Base-by-base conservation (phyloP, 441 rosid species). In the Melastoma candidum region DNA sequence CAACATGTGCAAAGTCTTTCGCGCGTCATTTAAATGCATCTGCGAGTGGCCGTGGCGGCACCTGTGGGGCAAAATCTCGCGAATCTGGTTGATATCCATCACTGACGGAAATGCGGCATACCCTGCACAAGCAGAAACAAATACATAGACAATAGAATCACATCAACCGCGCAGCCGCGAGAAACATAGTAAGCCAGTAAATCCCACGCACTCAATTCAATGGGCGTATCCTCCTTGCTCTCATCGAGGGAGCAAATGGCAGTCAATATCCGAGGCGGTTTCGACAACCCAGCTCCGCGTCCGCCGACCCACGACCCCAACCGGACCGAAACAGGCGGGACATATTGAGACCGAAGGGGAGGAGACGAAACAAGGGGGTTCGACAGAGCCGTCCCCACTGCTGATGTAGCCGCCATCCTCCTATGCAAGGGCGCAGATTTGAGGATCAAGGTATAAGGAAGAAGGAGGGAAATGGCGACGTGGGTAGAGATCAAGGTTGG, bases 41-140 rank as follows among this genome's bases (percentile, higher is more conserved):
- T 17, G 22, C 22, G 22, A 17, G 22, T 17, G 36, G 1, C 3
- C 36, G 7, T 29, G 36, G 3, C 36, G 3, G 36, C 13, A 89
- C 95, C 97, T 74, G 71, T 86, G 95, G 26, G 95, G 97, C 63
- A 90, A 67, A 57, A 90, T 86, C 59, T 86, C 89, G 65, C 87
- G 82, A 68, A 90, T 80, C 77, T 84, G 74, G 67, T 90, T 86
- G 46, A 90, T 81, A 62, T 90, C 95, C 87, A 90, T 74, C 14
- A 90, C 89, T 17, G 85, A 79, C 44, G 95, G 97, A 68, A 69
- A 90, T 48, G 92, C 90, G 12, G 80, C 68, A 64, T 63, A 86
- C 48, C 67, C 97, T 90, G 74, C 54, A 68, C 54, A 11, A 46
- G n/a, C 4, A 43, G 52, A 55, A 17, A 14, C 56, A 49, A 36